A percentile compares a stretch with the other conserved stretches of the same genome.
phyloP scores from a whole-genome alignment of 768 basidiomycete genomes.

The Suillus paluster region DNA sequence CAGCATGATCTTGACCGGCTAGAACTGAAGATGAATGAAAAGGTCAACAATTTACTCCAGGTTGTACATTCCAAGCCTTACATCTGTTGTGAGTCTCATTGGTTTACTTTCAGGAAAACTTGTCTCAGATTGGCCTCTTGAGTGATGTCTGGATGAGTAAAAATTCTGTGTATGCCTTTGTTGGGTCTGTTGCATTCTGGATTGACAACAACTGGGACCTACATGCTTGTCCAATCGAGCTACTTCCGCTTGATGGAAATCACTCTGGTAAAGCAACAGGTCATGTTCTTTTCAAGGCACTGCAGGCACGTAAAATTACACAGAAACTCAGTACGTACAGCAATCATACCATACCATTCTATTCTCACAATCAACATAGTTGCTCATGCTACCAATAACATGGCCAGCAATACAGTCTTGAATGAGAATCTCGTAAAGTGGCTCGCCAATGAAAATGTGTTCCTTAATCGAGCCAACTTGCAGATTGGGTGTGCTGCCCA shows the following conservation, averaged over 20 bases:
- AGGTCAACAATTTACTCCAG: neutral
- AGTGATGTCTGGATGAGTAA: constrained; percentile 38
- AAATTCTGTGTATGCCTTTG: constrained; percentile 39
- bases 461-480: no score
- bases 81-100: no score
- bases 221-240: constrained; percentile 38
- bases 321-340: no score
- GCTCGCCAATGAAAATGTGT: no score
- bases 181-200: constrained; percentile 33
- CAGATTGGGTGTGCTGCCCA: no score
- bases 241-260: constrained; percentile 31
- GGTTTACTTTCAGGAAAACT: constrained; percentile 13
- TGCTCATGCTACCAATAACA: no score
- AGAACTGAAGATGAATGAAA: neutral
- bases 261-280: constrained; percentile 13
- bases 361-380: no score
- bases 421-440: no score
- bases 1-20: constrained; percentile 1
- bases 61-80: no score
- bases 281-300: neutral
- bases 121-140: constrained; percentile 28
- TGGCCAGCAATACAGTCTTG: no score
- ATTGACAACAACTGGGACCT: constrained; percentile 39
- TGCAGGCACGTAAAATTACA: no score
- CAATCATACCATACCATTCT: no score